Conservation (phyloP, 768 basidiomycete species). For the Leccinellum albellum region DNA sequence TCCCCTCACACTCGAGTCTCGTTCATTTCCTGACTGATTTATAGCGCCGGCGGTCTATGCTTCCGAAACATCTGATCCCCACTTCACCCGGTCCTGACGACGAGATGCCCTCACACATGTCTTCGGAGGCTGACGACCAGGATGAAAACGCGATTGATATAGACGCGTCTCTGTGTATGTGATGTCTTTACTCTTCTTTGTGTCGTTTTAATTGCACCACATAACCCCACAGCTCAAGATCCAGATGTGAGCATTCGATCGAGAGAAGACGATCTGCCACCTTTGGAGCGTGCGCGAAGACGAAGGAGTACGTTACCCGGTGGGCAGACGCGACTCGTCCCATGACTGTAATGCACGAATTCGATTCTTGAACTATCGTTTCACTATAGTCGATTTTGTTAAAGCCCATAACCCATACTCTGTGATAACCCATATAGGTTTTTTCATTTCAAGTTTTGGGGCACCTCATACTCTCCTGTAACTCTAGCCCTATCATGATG, state of each 20-base stretch:
- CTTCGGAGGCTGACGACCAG: constrained; percentile 29
- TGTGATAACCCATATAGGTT: too few species aligned
- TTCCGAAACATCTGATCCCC: constrained; percentile 56
- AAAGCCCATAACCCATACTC: too few species aligned
- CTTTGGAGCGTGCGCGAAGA: constrained; percentile 65
- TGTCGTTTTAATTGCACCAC: constrained; percentile 7
- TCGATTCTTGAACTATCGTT: neutral
- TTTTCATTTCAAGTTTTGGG: too few species aligned
- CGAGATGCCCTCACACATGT: constrained; percentile 13
- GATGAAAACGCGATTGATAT: constrained; percentile 28
- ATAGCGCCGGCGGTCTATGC: constrained; percentile 71
- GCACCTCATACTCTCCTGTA: too few species aligned
- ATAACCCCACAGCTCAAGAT: constrained; percentile 18
- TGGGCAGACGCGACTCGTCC: constrained; percentile 27
- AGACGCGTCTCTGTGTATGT: constrained; percentile 24
- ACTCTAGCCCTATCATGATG: too few species aligned
- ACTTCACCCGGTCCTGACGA: constrained; percentile 15
- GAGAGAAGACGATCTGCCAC: constrained; percentile 57
- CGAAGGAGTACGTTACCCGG: constrained; percentile 37
- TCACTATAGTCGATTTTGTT: neutral
- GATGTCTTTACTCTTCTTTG: neutral
- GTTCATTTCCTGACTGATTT: neutral
- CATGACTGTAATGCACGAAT: neutral
- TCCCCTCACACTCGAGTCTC: neutral
- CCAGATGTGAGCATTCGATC: constrained; percentile 22